A percentile compares a stretch with the other conserved stretches of the same genome.
Conservation (phyloP, 768 basidiomycete species). For the Dacryopinax spathularia region DNA sequence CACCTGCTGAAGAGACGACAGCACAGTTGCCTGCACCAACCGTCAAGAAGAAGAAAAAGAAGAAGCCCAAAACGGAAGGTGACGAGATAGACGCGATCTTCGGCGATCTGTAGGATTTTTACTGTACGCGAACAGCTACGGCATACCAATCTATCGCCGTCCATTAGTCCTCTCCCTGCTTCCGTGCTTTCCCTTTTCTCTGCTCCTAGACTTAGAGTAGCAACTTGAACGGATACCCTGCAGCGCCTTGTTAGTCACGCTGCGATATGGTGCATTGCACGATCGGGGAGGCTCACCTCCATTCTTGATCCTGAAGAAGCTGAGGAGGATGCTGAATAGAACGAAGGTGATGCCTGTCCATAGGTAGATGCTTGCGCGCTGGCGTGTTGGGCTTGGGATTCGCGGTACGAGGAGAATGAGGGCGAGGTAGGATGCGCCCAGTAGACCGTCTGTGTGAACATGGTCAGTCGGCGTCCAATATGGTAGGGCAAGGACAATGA, state of each 20-base stretch:
- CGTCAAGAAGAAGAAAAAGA: background rate
- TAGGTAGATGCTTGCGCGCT: constrained; percentile 76
- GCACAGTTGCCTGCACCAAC: background rate
- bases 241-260: background rate
- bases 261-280: background rate
- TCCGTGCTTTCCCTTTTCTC: background rate
- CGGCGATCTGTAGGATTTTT: background rate
- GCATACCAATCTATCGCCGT: background rate
- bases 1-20: background rate
- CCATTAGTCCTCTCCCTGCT: background rate
- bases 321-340: constrained; percentile 73
- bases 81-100: background rate
- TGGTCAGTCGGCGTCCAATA: background rate
- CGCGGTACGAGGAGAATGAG: constrained; percentile 57
- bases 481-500: background rate
- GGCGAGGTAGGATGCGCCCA: constrained; percentile 66
- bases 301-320: constrained; percentile 84
- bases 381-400: constrained; percentile 53
- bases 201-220: constrained; percentile 16
- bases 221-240: constrained; percentile 22
- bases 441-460: constrained; percentile 53
- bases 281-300: constrained; percentile 39
- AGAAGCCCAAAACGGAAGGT: background rate
- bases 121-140: background rate
- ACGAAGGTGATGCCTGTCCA: constrained; percentile 73